Base-by-base conservation (phyloP, 2,329 filamentous ascomycete species). In the Pestalotiopsis sp. region DNA sequence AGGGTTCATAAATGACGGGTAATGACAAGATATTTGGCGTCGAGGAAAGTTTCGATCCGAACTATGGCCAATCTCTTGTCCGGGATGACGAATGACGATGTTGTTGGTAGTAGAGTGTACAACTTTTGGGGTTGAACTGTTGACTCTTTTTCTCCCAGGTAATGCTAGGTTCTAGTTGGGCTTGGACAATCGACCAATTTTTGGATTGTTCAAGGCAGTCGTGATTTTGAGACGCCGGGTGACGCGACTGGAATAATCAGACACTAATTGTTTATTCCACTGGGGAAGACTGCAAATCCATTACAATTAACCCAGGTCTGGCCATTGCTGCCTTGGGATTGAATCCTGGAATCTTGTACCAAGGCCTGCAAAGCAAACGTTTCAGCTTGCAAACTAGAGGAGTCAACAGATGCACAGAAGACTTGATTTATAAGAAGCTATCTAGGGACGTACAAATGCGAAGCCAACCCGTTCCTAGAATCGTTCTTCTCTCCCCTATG, bases 201-300 rank as follows among this genome's bases (percentile, higher is more conserved):
- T 57, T 14, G 25, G 49, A 58, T 56, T 56, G 49, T 66, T 45
- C 49, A 57, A 66, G 63, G 49, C 63, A 57, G 45, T 45, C 63
- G 52, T n/a, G 31, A 65, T 14, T 12, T 7, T 13, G 17, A 12
- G 63, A 27, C 27, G 41, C 13, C 63, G 17, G 12, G 41, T 27
- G 13, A 57, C 27, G 36, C 36, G 41, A 64, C 38, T 52, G 40
- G 61, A 64, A 64, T 52, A 64, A 64, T 49, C 61, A 64, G 12
- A 36, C 12, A 14, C 6, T n/a, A 20, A 27, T 14, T 49, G 61
- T 13, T 64, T 36, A 17, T 52, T 49, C 61, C 61, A 64, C 12
- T 40, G 0, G 27, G 38, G 5, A 27, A 17, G 4, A 23, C 4
- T n/a, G 14, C 27, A 6, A 59, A 59, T 3, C 12, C 23, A 27